phyloP scores from a whole-genome alignment of 306 rosid species.

The Acacia crassicarpa region DNA sequence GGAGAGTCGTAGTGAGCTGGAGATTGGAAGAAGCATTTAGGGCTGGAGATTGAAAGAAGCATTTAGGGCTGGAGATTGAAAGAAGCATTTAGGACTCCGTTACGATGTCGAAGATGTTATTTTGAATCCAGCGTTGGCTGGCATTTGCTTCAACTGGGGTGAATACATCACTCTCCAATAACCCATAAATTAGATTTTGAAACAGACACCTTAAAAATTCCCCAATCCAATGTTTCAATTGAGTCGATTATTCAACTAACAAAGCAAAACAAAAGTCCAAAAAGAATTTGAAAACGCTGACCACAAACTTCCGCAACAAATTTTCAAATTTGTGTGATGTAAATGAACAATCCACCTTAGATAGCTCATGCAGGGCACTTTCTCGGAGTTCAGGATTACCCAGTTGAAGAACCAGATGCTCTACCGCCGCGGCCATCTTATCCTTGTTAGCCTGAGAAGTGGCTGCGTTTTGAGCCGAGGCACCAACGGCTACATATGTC shows the following conservation, averaged over 20 bases:
- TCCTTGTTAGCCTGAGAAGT: slow-evolving; percentile 24
- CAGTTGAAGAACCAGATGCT: slow-evolving; percentile 32
- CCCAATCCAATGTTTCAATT: too few relatives aligned
- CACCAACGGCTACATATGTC: slow-evolving; percentile 34
- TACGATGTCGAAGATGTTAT: too few relatives aligned
- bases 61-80: too few relatives aligned
- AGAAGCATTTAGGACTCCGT: too few relatives aligned
- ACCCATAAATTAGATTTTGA: too few relatives aligned
- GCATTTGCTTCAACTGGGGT: background rate
- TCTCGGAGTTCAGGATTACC: slow-evolving; percentile 40
- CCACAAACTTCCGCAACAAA: background rate
- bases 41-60: too few relatives aligned
- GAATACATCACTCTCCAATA: background rate
- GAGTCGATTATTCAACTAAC: too few relatives aligned
- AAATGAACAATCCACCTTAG: slow-evolving; percentile 30
- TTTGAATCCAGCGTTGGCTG: background rate
- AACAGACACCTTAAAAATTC: too few relatives aligned
- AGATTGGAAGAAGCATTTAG: too few relatives aligned
- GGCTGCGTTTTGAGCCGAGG: slow-evolving; percentile 11
- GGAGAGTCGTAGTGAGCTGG: too few relatives aligned
- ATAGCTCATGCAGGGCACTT: slow-evolving; percentile 39
- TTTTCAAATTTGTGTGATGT: background rate
- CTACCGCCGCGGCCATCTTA: slow-evolving; percentile 54
- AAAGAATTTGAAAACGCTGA: too few relatives aligned
- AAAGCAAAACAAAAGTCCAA: background rate